These are phyloP conservation scores for Trametes polyzona DNA, from an alignment of 1,284 basidiomycete genomes.

Conservation along the genomic window DNA sequence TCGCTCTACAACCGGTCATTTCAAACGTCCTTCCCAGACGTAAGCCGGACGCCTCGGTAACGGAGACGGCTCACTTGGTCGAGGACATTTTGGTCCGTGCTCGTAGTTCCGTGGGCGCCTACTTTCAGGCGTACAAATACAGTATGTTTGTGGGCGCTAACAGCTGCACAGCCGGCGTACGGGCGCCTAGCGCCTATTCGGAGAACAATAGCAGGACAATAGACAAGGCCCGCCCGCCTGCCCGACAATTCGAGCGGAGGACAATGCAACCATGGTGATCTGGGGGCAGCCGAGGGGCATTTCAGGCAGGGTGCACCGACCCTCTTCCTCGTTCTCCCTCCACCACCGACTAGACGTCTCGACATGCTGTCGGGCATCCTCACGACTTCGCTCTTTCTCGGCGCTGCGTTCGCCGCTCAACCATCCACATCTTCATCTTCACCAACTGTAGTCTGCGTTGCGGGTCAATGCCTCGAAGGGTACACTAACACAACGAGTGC, in stretches of 20 bases:
- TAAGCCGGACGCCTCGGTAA: background rate
- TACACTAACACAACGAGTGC: constrained; percentile 70
- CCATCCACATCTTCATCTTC: too few relatives aligned
- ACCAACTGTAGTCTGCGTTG: constrained; percentile 72
- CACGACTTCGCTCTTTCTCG: constrained; percentile 46
- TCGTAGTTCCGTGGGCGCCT: background rate
- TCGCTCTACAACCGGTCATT: background rate
- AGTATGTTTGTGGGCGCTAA: constrained; percentile 14
- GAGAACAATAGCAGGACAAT: constrained; percentile 28
- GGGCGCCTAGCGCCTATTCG: constrained; percentile 14
- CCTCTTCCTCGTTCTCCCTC: constrained; percentile 30
- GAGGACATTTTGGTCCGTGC: background rate
- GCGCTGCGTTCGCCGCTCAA: constrained; percentile 58
- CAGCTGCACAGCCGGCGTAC: background rate
- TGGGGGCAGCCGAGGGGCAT: constrained; percentile 20
- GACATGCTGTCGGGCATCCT: constrained; percentile 52
- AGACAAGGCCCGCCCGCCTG: constrained; percentile 22
- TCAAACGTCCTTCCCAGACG: background rate
- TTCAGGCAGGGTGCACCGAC: constrained; percentile 21
- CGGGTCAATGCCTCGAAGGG: constrained; percentile 81
- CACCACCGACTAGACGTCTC: constrained; percentile 36
- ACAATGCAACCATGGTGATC: constrained; percentile 36
- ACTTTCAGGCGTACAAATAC: background rate
- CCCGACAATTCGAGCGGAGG: constrained; percentile 20
- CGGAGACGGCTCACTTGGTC: background rate